phyloP scores from a whole-genome alignment of 2,329 filamentous ascomycete species.

The Pyricularia sp. region DNA sequence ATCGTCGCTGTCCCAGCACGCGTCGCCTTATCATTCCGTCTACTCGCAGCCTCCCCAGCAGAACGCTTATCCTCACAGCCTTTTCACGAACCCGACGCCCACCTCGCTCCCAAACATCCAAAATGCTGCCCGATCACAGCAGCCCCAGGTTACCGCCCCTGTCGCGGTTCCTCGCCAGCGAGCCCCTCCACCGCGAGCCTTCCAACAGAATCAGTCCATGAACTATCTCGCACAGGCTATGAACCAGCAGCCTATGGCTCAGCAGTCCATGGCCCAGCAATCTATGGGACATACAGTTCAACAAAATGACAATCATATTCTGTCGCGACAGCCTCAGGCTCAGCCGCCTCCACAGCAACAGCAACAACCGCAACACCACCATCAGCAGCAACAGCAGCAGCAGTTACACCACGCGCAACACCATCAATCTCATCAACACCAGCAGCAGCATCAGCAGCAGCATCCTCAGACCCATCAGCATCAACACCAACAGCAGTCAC shows the following conservation, averaged over 20 bases:
- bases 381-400: slow-evolving; percentile 9
- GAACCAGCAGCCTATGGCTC: slow-evolving; percentile 22
- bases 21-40: slow-evolving; percentile 42
- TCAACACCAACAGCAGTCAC: slow-evolving; percentile 11
- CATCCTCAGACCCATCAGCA: slow-evolving; percentile 12
- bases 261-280: slow-evolving; percentile 22
- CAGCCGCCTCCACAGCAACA: slow-evolving; percentile 14
- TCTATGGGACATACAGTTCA: slow-evolving; percentile 16
- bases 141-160: slow-evolving; percentile 37
- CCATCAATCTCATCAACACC: slow-evolving; percentile 11
- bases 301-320: slow-evolving; percentile 5
- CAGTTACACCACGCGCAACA: slow-evolving; percentile 11
- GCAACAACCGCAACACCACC: slow-evolving; percentile 13
- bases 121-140: slow-evolving; percentile 31
- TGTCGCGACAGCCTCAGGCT: slow-evolving; percentile 8
- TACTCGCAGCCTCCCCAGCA: slow-evolving; percentile 41
- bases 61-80: slow-evolving; percentile 39
- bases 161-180: slow-evolving; percentile 34
- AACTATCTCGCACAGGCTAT: slow-evolving; percentile 25
- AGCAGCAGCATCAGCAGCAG: slow-evolving; percentile 7
- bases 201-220: slow-evolving; percentile 9
- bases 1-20: slow-evolving; percentile 36
- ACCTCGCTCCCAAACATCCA: slow-evolving; percentile 38
- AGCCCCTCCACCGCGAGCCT: slow-evolving; percentile 26
- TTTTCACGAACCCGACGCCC: slow-evolving; percentile 38